Conservation (phyloP, 2,329 filamentous ascomycete species). For the Pyrenochaeta sp. region DNA sequence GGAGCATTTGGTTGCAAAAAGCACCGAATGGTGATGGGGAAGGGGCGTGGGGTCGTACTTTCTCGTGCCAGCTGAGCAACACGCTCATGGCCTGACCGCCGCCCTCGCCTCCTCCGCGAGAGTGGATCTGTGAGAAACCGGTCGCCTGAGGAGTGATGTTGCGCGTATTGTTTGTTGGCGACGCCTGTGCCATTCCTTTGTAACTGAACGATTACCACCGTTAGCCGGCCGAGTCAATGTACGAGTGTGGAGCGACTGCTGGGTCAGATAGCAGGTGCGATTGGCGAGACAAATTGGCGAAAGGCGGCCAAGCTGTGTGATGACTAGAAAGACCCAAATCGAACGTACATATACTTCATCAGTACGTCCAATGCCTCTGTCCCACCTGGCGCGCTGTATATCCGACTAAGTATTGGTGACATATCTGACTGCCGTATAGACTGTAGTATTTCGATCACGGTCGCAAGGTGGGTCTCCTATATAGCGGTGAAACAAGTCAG, state of each 20-base stretch:
- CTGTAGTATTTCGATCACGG: slow-evolving; percentile 91
- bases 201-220: slow-evolving; percentile 64
- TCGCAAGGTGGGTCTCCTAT: slow-evolving; percentile 85
- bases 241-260: neutral
- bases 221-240: slow-evolving; percentile 24
- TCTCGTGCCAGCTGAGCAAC: slow-evolving; percentile 97
- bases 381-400: slow-evolving; percentile 81
- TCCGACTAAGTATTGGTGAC: slow-evolving; percentile 82
- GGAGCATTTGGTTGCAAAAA: slow-evolving; percentile 2
- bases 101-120: slow-evolving; percentile 68
- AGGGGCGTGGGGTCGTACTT: slow-evolving; percentile 55
- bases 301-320: slow-evolving; percentile 16
- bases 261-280: slow-evolving; percentile 11
- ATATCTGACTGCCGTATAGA: slow-evolving; percentile 97
- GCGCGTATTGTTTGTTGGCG: slow-evolving; percentile 39
- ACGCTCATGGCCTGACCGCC: slow-evolving; percentile 95
- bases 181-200: slow-evolving; percentile 78
- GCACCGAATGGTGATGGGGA: slow-evolving; percentile 8
- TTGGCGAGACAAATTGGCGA: slow-evolving; percentile 8
- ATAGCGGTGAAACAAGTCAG: slow-evolving; percentile 37
- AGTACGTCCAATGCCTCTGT: slow-evolving; percentile 87
- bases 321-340: slow-evolving; percentile 7
- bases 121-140: slow-evolving; percentile 83
- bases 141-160: slow-evolving; percentile 77
- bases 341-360: slow-evolving; percentile 93